Evolutionary conservation across 805 yeast species (phyloP).

Genomic region (Yarrowia yakushimensis): DNA sequence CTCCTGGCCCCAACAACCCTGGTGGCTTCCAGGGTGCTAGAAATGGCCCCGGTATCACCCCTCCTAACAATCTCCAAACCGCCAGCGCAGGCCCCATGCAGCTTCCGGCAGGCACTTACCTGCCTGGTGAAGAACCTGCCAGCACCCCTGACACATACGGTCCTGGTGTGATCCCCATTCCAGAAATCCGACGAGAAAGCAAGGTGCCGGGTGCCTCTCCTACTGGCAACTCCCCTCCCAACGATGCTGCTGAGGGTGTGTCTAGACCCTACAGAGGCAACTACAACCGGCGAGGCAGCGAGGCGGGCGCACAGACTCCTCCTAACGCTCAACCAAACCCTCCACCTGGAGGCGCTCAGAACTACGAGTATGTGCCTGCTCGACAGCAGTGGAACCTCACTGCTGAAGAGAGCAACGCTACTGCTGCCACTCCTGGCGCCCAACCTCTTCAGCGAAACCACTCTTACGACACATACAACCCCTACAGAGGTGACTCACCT

Average conservation of each 20-base stretch:
- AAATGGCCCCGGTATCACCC: background rate
- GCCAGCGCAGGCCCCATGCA: slow-evolving; percentile 7
- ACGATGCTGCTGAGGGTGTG: slow-evolving; percentile 4
- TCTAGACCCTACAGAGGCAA: slow-evolving; percentile 13
- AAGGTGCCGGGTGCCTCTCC: slow-evolving; percentile 16
- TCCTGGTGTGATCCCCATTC: slow-evolving; percentile 36
- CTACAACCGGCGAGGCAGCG: slow-evolving; percentile 27
- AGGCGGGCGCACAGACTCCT: slow-evolving; percentile 9
- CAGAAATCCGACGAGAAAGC: slow-evolving; percentile 30
- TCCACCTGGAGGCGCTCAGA: slow-evolving; percentile 5
- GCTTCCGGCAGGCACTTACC: slow-evolving; percentile 9
- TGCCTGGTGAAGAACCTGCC: slow-evolving; percentile 26
- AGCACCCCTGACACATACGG: slow-evolving; percentile 29
- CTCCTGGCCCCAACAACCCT: slow-evolving; percentile 17
- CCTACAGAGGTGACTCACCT: background rate
- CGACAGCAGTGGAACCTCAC: slow-evolving; percentile 26
- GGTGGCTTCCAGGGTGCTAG: slow-evolving; percentile 1
- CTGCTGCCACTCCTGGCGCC: background rate
- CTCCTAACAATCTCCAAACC: background rate
- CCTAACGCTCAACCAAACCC: slow-evolving; percentile 1
- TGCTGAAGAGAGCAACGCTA: slow-evolving; percentile 1
- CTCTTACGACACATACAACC: slow-evolving; percentile 21
- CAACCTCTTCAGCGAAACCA: slow-evolving; percentile 12
- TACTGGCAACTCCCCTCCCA: background rate
- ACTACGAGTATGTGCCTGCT: slow-evolving; percentile 26